Percentiles rank a stretch among this genome's conserved stretches.
phyloP scores from a whole-genome alignment of 2,329 filamentous ascomycete genomes.

The Pseudogymnoascus sp. region DNA sequence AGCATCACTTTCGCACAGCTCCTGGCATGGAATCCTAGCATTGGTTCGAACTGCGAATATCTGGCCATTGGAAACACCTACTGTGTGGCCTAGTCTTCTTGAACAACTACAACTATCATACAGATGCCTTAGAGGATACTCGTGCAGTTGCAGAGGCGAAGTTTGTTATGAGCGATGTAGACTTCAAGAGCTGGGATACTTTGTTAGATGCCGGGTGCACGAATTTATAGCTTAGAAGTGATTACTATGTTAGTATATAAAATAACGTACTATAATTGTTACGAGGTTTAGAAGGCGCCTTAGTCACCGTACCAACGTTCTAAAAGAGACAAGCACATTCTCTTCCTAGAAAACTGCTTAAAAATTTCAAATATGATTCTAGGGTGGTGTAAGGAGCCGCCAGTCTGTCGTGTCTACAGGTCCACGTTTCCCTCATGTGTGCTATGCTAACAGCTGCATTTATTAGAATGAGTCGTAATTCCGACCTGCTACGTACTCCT shows the following conservation, averaged over 20 bases:
- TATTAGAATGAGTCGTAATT: neutral
- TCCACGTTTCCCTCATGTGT: neutral
- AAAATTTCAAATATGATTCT: neutral
- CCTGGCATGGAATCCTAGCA: conserved; percentile 20
- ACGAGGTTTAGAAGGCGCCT: neutral
- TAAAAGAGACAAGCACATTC: neutral
- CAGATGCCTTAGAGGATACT: neutral
- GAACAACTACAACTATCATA: conserved; percentile 9
- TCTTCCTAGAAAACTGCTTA: neutral
- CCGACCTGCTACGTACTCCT: neutral
- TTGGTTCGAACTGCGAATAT: conserved; percentile 16
- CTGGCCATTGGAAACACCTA: conserved; percentile 22
- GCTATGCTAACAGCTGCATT: neutral
- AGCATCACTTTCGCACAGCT: conserved; percentile 23
- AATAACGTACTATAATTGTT: neutral
- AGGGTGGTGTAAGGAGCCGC: neutral
- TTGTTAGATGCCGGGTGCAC: neutral
- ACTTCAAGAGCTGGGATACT: neutral
- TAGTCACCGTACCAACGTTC: neutral
- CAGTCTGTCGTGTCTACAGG: neutral
- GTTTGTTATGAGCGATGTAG: neutral
- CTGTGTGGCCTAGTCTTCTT: conserved; percentile 17
- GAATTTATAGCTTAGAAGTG: neutral
- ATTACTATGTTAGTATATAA: neutral
- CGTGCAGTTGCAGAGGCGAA: neutral